Evolutionary conservation across 2,329 filamentous ascomycete species (phyloP).

Genomic region (Stylonectria norvegica): DNA sequence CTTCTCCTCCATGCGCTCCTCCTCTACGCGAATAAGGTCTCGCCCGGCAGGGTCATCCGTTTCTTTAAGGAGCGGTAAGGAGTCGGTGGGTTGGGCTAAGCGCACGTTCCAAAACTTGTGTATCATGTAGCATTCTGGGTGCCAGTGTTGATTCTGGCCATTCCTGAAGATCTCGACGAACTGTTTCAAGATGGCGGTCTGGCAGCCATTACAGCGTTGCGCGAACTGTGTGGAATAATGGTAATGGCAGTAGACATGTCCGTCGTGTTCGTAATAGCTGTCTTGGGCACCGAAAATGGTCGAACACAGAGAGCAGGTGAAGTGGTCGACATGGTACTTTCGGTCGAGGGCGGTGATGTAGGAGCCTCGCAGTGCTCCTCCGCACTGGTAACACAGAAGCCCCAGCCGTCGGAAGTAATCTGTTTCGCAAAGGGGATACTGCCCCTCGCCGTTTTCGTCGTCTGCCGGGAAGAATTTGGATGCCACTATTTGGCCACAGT

Average conservation of each 20-base stretch:
- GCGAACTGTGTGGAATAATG: conserved; percentile 98
- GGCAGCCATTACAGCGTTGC: conserved; percentile 92
- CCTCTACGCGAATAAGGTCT: conserved; percentile 73
- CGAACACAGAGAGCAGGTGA: conserved; percentile 94
- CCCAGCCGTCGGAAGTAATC: conserved; percentile 95
- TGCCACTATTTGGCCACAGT: conserved; percentile 94
- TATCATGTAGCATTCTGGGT: conserved; percentile 99
- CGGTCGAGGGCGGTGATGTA: conserved; percentile 97
- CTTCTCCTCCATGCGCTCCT: conserved; percentile 96
- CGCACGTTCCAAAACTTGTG: conserved; percentile 99
- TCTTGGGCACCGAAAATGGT: conserved; percentile 98
- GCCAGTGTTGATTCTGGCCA: conserved; percentile 98
- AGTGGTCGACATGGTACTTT: conserved; percentile 99
- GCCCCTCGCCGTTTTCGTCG: conserved; percentile 76
- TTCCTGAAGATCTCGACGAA: conserved; percentile 99
- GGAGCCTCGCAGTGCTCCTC: conserved; percentile 86
- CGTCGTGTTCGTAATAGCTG: conserved; percentile 98
- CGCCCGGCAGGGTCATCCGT: conserved; percentile 59
- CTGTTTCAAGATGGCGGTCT: conserved; percentile 95
- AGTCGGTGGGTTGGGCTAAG: conserved; percentile 60
- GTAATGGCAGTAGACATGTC: conserved; percentile 95
- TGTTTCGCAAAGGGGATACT: conserved; percentile 95
- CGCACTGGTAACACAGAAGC: conserved; percentile 86
- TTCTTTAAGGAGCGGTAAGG: conserved; percentile 40
- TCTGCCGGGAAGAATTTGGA: conserved; percentile 99